Conservation (phyloP, 2,329 filamentous ascomycete genomes). For the Pleurostoma richardsiae region DNA sequence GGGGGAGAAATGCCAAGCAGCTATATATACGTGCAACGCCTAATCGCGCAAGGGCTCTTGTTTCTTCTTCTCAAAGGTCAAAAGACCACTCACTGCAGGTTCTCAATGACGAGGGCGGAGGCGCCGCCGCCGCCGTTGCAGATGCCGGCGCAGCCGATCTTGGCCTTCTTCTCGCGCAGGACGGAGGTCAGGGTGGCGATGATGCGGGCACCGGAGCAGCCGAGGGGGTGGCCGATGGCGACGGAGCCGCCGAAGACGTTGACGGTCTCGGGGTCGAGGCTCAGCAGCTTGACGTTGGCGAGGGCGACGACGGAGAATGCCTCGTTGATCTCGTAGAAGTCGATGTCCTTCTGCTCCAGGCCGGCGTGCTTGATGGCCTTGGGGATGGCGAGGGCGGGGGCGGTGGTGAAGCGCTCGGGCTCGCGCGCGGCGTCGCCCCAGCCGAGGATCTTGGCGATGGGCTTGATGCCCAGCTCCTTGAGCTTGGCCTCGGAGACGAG, state of each 20-base stretch:
- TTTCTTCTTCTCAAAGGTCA: no score
- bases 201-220: slow-evolving; percentile 90
- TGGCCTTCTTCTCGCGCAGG: slow-evolving; percentile 83
- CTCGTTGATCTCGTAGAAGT: slow-evolving; percentile 99
- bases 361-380: slow-evolving; percentile 96
- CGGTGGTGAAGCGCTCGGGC: slow-evolving; percentile 92
- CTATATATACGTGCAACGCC: neutral
- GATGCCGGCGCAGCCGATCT: slow-evolving; percentile 90
- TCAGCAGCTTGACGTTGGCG: slow-evolving; percentile 91
- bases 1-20: neutral
- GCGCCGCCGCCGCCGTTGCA: slow-evolving; percentile 98
- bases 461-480: slow-evolving; percentile 85
- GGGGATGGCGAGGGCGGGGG: slow-evolving; percentile 88
- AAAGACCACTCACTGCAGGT: slow-evolving; percentile 41
- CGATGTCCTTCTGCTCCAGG: slow-evolving; percentile 69
- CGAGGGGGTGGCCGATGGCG: slow-evolving; percentile 91
- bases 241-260: slow-evolving; percentile 95
- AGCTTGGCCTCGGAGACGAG: slow-evolving; percentile 92
- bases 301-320: slow-evolving; percentile 96
- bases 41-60: no score
- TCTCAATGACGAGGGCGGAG: slow-evolving; percentile 88
- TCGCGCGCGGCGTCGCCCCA: slow-evolving; percentile 93
- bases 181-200: slow-evolving; percentile 86
- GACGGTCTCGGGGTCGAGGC: slow-evolving; percentile 75
- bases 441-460: slow-evolving; percentile 92